Base-by-base conservation (phyloP, 768 basidiomycete genomes). In the Kwoniella sp. region DNA sequence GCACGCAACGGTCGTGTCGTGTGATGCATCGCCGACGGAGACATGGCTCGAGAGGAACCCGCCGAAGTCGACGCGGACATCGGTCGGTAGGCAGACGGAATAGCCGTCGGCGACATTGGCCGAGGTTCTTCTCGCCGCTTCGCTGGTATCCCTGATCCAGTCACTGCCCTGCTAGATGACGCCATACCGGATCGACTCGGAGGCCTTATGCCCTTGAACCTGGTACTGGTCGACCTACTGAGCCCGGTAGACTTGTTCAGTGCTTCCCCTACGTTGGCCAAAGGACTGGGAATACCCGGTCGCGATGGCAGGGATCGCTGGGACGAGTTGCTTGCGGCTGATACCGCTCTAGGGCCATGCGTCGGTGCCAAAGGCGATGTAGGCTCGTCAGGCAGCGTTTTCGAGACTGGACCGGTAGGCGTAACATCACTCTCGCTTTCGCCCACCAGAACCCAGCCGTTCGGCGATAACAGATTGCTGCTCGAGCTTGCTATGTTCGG, bases 231-330 rank as follows among this genome's bases (percentile, higher is more conserved):
- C 10, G 59, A 54, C 34, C 46, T 17, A 36, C 25, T 46, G 20
- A 46, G n/a, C 5, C 46, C 46, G 29, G 48, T 50, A 15, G 48
- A 50, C 41, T 41, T 38, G 31, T 41, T 41, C 28, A 50, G 22
- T 5, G 22, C 46, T 20, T 28, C 42, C 5, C 14, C 19, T 1
- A 40, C 32, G 20, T 46, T 54, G 11, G 62, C 52, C n/a, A 65
- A 51, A 4, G 67, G 67, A 15, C 59, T 61, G 4, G 69, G 69
- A 17, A 70, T 70, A 20, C 60, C 65, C 15, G 69, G 69, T 27
- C 69, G 50, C 10, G 56, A 45, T 8, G 69, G 65, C 8, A 70
- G 43, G 12, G 60, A 47, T 17, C 53, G 25, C 20, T 53, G 57
- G 3, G 60, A 50, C 7, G 67, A 43, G 14, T 58, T 60, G 27